Base-by-base conservation (phyloP, 129 eudicot genomes). In the Heracleum sosnowskyi region DNA sequence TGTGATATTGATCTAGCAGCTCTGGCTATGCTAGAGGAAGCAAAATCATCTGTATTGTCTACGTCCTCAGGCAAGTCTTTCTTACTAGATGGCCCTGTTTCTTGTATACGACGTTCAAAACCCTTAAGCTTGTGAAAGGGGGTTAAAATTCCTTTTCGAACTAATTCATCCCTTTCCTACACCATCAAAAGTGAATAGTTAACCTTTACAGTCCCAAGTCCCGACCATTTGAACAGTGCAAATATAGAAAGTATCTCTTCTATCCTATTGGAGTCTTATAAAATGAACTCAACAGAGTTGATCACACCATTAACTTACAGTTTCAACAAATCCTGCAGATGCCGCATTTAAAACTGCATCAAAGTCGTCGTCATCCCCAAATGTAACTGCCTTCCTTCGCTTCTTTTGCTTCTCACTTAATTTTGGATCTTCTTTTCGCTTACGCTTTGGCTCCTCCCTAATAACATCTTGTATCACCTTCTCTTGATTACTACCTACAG, bases 41-140 rank as follows among this genome's bases (percentile, higher is more conserved):
- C 84, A 84, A 82, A 85, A 82, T 87, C 89, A 34, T 62, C 69
- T 35, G 34, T 24, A n/a, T 80, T 76, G 22, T 72, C 79, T 10
- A 41, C 77, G 73, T 82, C 83, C 79, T 78, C 85, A 40, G 45
- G 31, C 28, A 47, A 72, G 26, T 35, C 41, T 63, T 46, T 77
- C 26, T 81, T 81, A 73, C 55, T 60, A 68, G 94, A 87, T 49
- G 89, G 81, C 49, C 91, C 93, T 51, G 90, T 55, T 77, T 88
- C 92, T 84, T 90, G 83, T 79, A 95, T 84, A n/a, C 94, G 93
- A 46, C 97, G 97, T 79, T 95, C 99, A 80, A 85, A 92, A 73
- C 97, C 99, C 88, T 88, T 92, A 64, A 95, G 90, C 91, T 86
- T 92, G 79, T 90, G 97, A 81, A 95, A 95, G 46, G 99, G 99